Evolutionary conservation across 139 green algal species (phyloP).

Genomic region (Trebouxia sp.): DNA sequence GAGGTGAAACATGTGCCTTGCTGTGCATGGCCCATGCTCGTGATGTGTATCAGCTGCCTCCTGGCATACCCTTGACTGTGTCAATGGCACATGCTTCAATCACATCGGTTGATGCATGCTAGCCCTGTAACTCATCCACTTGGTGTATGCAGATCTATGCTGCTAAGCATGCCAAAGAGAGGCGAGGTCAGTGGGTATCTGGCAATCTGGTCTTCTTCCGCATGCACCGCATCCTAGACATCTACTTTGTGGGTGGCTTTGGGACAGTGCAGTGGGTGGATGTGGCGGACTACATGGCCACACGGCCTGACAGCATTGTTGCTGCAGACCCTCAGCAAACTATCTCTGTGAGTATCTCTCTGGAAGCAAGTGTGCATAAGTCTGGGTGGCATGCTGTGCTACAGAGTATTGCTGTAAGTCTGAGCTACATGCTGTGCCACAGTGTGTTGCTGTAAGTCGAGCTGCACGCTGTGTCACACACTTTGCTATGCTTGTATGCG

Average conservation of each 20-base stretch:
- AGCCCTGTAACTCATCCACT: neutral
- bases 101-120: neutral
- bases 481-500: no score
- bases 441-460: no score
- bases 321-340: slow-evolving; percentile 54
- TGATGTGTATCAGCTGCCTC: neutral
- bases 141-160: slow-evolving; percentile 72
- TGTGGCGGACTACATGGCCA: slow-evolving; percentile 78
- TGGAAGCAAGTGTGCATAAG: no score
- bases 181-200: slow-evolving; percentile 64
- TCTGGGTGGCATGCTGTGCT: neutral
- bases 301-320: slow-evolving; percentile 83
- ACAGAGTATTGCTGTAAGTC: no score
- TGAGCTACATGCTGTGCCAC: neutral
- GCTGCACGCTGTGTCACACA: no score
- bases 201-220: slow-evolving; percentile 87
- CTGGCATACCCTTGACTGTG: no score
- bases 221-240: slow-evolving; percentile 95
- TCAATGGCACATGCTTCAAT: no score
- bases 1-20: no score
- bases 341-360: slow-evolving; percentile 68
- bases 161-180: slow-evolving; percentile 72
- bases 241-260: slow-evolving; percentile 99
- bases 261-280: slow-evolving; percentile 94
- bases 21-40: no score